phyloP scores from a whole-genome alignment of 2,329 filamentous ascomycete genomes.

The Claviceps humidiphila region DNA sequence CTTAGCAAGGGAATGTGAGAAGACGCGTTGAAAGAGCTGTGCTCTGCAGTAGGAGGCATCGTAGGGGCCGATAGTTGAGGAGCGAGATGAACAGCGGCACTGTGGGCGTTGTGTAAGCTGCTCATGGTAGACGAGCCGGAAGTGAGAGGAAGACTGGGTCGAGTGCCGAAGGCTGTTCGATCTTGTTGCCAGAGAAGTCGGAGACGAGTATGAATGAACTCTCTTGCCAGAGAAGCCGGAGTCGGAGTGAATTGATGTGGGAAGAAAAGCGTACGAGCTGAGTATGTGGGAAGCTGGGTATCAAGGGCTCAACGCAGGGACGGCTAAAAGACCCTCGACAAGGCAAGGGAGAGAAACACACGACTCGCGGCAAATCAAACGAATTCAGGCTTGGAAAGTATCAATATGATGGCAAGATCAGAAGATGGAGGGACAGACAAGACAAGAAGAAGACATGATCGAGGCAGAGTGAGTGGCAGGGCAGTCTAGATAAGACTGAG shows the following conservation, averaged over 20 bases:
- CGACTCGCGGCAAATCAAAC: too few relatives aligned
- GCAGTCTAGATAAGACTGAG: too few relatives aligned
- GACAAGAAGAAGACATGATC: too few relatives aligned
- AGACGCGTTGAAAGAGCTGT: constrained; percentile 14
- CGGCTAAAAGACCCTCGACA: too few relatives aligned
- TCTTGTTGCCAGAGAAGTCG: background rate
- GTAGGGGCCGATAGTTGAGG: constrained; percentile 72
- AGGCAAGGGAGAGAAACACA: too few relatives aligned
- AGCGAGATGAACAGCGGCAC: constrained; percentile 49
- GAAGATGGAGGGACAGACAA: too few relatives aligned
- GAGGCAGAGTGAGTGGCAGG: too few relatives aligned
- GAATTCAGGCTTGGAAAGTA: too few relatives aligned
- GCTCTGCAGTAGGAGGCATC: constrained; percentile 27
- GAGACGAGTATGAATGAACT: background rate
- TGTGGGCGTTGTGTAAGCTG: constrained; percentile 52
- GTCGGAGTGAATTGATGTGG: background rate
- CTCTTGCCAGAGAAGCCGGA: background rate
- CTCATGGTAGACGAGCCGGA: constrained; percentile 68
- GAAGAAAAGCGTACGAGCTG: too few relatives aligned
- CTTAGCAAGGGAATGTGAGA: constrained; percentile 6
- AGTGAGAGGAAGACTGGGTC: constrained; percentile 46
- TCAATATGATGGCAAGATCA: too few relatives aligned
- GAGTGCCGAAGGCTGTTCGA: constrained; percentile 12
- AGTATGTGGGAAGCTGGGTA: too few relatives aligned
- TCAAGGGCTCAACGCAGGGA: too few relatives aligned